Percentiles rank a stretch among this genome's conserved stretches.
phyloP scores from a whole-genome alignment of 2,329 filamentous ascomycete species.

The Xylariaceae sp. region DNA sequence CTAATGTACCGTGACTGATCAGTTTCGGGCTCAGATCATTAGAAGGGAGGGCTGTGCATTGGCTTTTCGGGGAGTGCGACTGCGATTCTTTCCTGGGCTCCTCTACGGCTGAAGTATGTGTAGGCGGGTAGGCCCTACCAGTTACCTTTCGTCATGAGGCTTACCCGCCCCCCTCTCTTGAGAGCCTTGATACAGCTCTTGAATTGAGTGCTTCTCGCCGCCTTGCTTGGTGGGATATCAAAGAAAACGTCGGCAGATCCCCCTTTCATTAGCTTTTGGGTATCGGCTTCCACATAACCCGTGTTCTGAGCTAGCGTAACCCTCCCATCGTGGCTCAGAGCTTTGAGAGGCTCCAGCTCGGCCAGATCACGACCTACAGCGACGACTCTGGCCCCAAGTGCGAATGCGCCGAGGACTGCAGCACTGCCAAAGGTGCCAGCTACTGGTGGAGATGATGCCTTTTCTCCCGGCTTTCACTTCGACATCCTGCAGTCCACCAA shows the following conservation, averaged over 20 bases:
- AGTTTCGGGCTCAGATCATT: too few relatives aligned
- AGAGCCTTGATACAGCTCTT: slow-evolving; percentile 31
- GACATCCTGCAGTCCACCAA: slow-evolving; percentile 41
- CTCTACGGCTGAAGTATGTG: too few relatives aligned
- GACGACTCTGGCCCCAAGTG: slow-evolving; percentile 46
- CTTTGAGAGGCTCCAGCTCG: slow-evolving; percentile 30
- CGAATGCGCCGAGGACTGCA: slow-evolving; percentile 38
- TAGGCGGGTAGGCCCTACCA: too few relatives aligned
- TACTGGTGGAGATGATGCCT: slow-evolving; percentile 40
- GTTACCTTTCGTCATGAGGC: slow-evolving; percentile 32
- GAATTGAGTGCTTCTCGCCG: slow-evolving; percentile 35
- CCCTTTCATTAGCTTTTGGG: slow-evolving; percentile 17
- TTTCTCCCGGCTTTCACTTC: slow-evolving; percentile 40
- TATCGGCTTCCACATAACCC: slow-evolving; percentile 35
- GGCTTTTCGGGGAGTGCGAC: too few relatives aligned
- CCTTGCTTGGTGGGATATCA: slow-evolving; percentile 41
- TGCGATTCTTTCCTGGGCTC: too few relatives aligned
- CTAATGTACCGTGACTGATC: too few relatives aligned
- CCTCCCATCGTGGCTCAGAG: slow-evolving; percentile 17
- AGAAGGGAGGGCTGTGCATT: too few relatives aligned
- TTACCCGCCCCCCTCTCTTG: slow-evolving; percentile 30
- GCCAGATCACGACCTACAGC: slow-evolving; percentile 42
- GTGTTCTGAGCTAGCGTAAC: slow-evolving; percentile 38
- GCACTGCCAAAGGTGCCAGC: slow-evolving; percentile 43
- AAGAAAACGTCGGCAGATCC: slow-evolving; percentile 37